Percentiles rank a stretch among this genome's conserved stretches.
Conservation (phyloP, 257 asterid species). For the Scutellaria galericulata region DNA sequence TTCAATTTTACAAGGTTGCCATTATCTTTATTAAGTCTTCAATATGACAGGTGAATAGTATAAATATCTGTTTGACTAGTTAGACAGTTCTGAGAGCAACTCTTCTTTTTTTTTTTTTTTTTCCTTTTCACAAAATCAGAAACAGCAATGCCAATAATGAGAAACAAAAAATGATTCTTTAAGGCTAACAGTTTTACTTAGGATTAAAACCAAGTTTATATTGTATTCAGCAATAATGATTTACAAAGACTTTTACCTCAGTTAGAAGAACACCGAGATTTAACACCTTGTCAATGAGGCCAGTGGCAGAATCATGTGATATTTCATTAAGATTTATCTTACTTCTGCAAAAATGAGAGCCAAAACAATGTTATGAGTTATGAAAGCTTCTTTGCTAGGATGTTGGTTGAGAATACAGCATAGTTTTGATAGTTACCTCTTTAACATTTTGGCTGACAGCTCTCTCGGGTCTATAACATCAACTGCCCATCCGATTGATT, state of each 20-base stretch:
- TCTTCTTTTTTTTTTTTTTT: neutral
- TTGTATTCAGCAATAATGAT: conserved; percentile 4
- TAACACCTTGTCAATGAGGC: conserved; percentile 74
- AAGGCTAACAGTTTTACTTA: too few relatives aligned
- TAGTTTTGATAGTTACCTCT: conserved; percentile 60
- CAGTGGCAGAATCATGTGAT: conserved; percentile 94
- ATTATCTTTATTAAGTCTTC: conserved; percentile 16
- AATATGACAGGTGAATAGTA: neutral
- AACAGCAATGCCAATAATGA: neutral
- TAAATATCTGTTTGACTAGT: conserved; percentile 8
- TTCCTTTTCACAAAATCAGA: neutral
- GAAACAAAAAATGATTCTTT: too few relatives aligned
- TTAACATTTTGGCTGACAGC: conserved; percentile 89
- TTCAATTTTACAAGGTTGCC: neutral
- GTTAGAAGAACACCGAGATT: conserved; percentile 81
- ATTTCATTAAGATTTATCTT: conserved; percentile 92
- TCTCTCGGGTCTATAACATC: conserved; percentile 95
- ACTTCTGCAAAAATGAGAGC: conserved; percentile 53
- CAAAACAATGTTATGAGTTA: conserved; percentile 24
- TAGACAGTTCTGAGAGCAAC: neutral
- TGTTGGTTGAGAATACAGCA: conserved; percentile 14
- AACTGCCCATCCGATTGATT: conserved; percentile 92
- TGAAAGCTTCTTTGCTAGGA: conserved; percentile 2
- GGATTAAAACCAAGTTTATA: too few relatives aligned
- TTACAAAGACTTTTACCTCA: conserved; percentile 60